These are phyloP conservation scores for Pneumocystis sp. DNA, from an alignment of 1,139 yeast species.

Conservation along the genomic window DNA sequence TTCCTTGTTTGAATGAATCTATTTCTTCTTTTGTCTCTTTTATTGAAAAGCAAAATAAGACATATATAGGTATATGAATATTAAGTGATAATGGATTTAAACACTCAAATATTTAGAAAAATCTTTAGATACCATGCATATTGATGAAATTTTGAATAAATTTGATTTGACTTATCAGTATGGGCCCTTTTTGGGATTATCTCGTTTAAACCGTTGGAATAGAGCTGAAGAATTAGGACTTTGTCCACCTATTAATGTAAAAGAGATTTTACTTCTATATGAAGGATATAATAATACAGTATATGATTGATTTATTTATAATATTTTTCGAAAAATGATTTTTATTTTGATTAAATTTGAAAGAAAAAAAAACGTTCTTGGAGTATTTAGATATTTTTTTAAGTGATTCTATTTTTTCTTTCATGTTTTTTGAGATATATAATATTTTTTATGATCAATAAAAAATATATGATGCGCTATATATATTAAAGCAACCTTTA, in stretches of 20 bases:
- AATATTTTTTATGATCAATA: too few relatives aligned
- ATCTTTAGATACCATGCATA: conserved; percentile 19
- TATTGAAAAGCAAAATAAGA: background rate
- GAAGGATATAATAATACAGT: background rate
- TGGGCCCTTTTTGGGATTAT: conserved; percentile 28
- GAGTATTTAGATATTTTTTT: too few relatives aligned
- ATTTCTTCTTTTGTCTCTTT: background rate
- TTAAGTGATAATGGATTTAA: background rate
- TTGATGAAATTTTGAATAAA: conserved; percentile 23
- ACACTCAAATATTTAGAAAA: conserved; percentile 16
- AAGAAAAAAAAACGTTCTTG: too few relatives aligned
- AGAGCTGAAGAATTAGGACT: conserved; percentile 74
- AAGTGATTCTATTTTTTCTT: too few relatives aligned
- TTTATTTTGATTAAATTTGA: background rate
- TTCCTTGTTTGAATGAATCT: background rate
- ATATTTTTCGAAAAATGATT: background rate
- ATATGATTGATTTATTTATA: background rate
- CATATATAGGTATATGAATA: background rate
- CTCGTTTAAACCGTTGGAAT: conserved; percentile 50
- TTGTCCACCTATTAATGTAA: conserved; percentile 25
- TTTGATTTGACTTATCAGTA: conserved; percentile 25
- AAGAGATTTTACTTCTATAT: conserved; percentile 18
- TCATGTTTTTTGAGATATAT: too few relatives aligned
- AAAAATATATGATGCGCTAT: too few relatives aligned
- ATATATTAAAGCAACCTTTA: too few relatives aligned